Conservation (phyloP, 805 yeast species). For the Yamadazyma sp. region DNA sequence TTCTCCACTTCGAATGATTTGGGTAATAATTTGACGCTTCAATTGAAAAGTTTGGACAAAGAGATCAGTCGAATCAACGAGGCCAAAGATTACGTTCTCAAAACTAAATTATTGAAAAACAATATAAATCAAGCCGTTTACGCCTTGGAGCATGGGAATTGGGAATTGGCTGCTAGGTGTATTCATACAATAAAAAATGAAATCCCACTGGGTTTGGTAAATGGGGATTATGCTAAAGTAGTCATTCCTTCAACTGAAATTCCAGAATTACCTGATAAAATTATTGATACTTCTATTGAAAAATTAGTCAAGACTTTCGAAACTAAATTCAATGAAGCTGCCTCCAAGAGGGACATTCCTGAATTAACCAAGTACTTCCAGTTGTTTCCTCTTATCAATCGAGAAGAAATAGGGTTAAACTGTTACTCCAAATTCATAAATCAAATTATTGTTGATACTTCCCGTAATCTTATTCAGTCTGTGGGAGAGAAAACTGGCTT, state of each 20-base stretch:
- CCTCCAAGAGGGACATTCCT: constrained; percentile 60
- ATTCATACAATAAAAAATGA: constrained; percentile 40
- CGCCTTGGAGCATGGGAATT: constrained; percentile 66
- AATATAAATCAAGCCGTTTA: constrained; percentile 63
- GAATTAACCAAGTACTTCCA: constrained; percentile 76
- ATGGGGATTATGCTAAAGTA: constrained; percentile 69
- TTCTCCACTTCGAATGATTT: constrained; percentile 60
- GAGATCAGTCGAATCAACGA: constrained; percentile 64
- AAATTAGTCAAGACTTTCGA: constrained; percentile 57
- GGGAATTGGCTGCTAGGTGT: constrained; percentile 75
- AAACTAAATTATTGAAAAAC: constrained; percentile 63
- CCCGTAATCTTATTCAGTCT: constrained; percentile 59
- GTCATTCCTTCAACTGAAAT: constrained; percentile 85
- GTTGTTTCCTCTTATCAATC: constrained; percentile 81
- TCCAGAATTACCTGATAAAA: constrained; percentile 69
- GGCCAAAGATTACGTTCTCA: constrained; percentile 61
- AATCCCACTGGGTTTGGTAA: constrained; percentile 52
- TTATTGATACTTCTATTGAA: constrained; percentile 56
- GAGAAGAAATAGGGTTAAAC: constrained; percentile 65
- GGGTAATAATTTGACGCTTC: constrained; percentile 65
- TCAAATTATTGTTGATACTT: constrained; percentile 75
- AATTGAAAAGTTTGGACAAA: constrained; percentile 64
- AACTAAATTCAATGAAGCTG: constrained; percentile 67
- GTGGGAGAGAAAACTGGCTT: constrained; percentile 42
- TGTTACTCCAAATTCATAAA: constrained; percentile 87